Conservation (phyloP, 805 yeast genomes). For the Saccharomycopsis fibuligera region DNA sequence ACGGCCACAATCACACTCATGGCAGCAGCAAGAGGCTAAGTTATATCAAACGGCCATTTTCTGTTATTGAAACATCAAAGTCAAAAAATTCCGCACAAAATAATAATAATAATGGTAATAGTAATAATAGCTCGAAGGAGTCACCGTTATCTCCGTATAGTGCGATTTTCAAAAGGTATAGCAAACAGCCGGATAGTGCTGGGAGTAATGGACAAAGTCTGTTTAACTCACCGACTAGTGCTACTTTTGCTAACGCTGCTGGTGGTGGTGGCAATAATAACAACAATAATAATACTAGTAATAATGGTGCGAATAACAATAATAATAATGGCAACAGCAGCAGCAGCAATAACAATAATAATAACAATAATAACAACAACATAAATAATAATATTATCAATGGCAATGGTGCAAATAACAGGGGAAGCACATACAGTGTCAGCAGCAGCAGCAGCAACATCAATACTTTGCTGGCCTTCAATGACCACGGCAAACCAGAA, state of each 20-base stretch:
- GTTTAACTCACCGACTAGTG: slow-evolving; percentile 7
- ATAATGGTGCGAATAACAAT: background rate
- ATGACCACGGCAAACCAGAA: slow-evolving; percentile 6
- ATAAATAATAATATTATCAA: background rate
- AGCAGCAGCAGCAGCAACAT: background rate
- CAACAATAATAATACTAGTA: background rate
- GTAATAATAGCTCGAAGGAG: slow-evolving; percentile 10
- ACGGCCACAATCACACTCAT: too few species aligned
- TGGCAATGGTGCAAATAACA: slow-evolving; percentile 24
- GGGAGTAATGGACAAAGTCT: background rate
- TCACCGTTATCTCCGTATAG: slow-evolving; percentile 19
- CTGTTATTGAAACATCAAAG: slow-evolving; percentile 12
- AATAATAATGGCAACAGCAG: background rate
- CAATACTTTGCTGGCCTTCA: too few species aligned
- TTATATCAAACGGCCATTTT: slow-evolving; percentile 19
- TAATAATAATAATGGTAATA: background rate
- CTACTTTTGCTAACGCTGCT: slow-evolving; percentile 1
- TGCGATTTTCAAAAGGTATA: slow-evolving; percentile 14
- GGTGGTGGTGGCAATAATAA: background rate
- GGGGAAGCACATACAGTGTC: background rate
- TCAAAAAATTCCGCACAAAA: too few species aligned
- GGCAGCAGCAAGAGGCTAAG: slow-evolving; percentile 16
- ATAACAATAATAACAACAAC: background rate
- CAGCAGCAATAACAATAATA: background rate
- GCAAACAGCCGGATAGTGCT: background rate